Evolutionary conservation across 495 filamentous ascomycete species (phyloP).

Genomic region (Hypoxylon crocopeplum): DNA sequence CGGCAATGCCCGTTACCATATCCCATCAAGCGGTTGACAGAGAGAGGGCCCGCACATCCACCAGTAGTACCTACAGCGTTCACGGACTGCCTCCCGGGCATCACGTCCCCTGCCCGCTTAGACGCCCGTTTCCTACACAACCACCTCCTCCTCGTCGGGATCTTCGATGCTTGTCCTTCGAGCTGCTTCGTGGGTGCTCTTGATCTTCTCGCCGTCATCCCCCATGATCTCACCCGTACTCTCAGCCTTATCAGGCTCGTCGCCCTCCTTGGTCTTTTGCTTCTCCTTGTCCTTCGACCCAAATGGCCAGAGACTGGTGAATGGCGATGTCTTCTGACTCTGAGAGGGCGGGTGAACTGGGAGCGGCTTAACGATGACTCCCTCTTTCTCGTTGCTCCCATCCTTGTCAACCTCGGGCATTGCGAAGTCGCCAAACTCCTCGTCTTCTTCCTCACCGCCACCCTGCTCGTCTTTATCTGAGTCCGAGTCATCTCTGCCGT

Average conservation of each 20-base stretch:
- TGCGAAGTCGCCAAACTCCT: conserved; percentile 61
- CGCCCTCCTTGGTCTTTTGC: conserved; percentile 42
- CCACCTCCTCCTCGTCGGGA: conserved; percentile 60
- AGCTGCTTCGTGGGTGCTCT: conserved; percentile 58
- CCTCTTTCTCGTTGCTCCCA: conserved; percentile 26
- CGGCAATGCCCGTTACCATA: background rate
- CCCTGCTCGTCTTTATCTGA: conserved; percentile 45
- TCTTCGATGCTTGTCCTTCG: conserved; percentile 63
- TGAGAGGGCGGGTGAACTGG: conserved; percentile 51
- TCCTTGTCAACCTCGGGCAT: conserved; percentile 55
- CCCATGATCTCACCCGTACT: conserved; percentile 37
- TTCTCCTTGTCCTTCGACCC: conserved; percentile 46
- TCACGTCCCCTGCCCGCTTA: conserved; percentile 5
- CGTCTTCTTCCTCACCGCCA: conserved; percentile 55
- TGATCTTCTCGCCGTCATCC: conserved; percentile 53
- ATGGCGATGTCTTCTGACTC: conserved; percentile 45
- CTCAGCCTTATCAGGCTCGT: conserved; percentile 35
- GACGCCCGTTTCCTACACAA: conserved; percentile 38
- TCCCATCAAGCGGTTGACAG: conserved; percentile 6
- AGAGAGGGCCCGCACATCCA: background rate
- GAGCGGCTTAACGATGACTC: conserved; percentile 55
- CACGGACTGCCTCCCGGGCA: no score
- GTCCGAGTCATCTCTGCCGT: conserved; percentile 55
- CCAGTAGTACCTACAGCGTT: no score
- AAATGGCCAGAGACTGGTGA: conserved; percentile 58